Evolutionary conservation across 768 basidiomycete species (phyloP), one percentile per base, ranked within the genome.

Genomic region (Dioszegia hungarica): DNA sequence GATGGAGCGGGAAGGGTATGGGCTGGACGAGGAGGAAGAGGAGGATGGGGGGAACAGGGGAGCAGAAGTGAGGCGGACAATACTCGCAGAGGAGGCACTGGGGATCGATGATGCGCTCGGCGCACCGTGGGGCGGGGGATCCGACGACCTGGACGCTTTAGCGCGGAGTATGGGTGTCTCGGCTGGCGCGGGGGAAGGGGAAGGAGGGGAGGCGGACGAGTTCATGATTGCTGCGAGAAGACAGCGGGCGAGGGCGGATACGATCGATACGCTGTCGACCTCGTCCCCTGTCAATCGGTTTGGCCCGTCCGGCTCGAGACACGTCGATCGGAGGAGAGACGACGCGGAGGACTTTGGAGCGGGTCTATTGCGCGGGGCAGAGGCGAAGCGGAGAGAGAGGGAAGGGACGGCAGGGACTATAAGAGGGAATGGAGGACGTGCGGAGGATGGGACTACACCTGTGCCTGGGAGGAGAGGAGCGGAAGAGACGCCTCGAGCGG

Each of bases 41-140:
- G 45, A 25, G 14, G 59, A 89, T 60, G 86, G 88, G 68, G 90
- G 69, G 88, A 85, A 2, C 90, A 31, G 27, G 3, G 20, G 34
- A n/a, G 11, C 19, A 89, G 57, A 75, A 81, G 22, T 83, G 79
- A 37, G 49, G 17, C 3, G 49, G 37, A 49, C 47, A 19, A 24
- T 38, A 24, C n/a, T 51, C 14, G 37, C 36, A 1, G 49, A 51
- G 36, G 49, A 51, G 15, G 36, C 36, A 20, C 37, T 51, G 6
- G 34, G 49, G 8, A 38, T 24, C 81, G 84, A 66, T 71, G 38
- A 79, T 78, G 34, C 78, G 80, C 34, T 34, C 6, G 54, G 54
- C n/a, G 54, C 22, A 20, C 37, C 3, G 15, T 47, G 54, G 33
- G 43, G 44, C n/a, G 51, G 24, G 5, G 62, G 53, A 6, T 27